A percentile compares a stretch with the other conserved stretches of the same genome.
phyloP scores from a whole-genome alignment of 768 basidiomycete species.

The Terana coerulea region DNA sequence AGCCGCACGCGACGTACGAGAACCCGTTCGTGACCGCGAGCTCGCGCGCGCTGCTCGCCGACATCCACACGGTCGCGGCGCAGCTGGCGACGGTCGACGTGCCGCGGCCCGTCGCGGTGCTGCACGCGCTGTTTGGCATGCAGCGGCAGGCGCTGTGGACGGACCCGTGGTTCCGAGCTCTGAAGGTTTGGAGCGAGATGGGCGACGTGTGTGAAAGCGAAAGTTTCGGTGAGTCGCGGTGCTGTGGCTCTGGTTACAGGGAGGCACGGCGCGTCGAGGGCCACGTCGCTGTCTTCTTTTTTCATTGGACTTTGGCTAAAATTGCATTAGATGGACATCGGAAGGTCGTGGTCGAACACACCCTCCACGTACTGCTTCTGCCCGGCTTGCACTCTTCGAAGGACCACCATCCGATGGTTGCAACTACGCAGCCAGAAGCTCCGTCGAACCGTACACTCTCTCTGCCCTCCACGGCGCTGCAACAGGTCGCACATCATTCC shows the following conservation, averaged over 20 bases:
- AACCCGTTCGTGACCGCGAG: conserved; percentile 76
- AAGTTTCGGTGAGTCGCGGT: conserved; percentile 60
- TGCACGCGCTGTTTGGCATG: conserved; percentile 53
- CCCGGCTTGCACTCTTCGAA: conserved; percentile 57
- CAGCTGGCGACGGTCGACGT: conserved; percentile 60
- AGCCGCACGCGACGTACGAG: conserved; percentile 73
- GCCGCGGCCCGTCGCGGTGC: conserved; percentile 60
- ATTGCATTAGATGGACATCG: conserved; percentile 58
- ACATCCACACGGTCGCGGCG: conserved; percentile 61
- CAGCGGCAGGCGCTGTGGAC: conserved; percentile 29
- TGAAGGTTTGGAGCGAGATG: conserved; percentile 73
- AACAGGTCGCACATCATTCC: conserved; percentile 17
- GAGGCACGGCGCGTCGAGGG: too few relatives aligned
- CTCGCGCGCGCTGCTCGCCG: conserved; percentile 66
- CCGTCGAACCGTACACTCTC: conserved; percentile 14
- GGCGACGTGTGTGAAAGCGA: conserved; percentile 75
- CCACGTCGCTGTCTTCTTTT: too few relatives aligned
- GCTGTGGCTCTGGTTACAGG: too few relatives aligned
- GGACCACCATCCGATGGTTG: background rate
- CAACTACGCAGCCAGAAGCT: background rate
- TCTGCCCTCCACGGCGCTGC: conserved; percentile 23
- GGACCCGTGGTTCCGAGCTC: conserved; percentile 53
- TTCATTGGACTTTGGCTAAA: background rate
- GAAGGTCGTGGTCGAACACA: conserved; percentile 75
- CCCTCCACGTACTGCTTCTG: conserved; percentile 69